Base-by-base conservation (phyloP, 768 basidiomycete species). In the Chalciporus piperatus region DNA sequence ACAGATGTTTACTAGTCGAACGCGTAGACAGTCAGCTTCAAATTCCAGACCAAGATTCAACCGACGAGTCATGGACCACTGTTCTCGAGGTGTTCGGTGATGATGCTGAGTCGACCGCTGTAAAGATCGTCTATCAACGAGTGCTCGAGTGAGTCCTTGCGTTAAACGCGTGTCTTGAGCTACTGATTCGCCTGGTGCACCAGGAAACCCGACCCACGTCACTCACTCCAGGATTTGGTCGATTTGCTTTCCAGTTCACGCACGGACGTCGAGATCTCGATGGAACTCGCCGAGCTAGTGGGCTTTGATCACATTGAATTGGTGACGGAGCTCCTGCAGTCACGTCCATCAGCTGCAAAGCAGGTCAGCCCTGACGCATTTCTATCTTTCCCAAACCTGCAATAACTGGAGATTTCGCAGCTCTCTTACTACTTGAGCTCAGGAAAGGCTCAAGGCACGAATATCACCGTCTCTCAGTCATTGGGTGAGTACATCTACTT, bases 271-370 rank as follows among this genome's bases (percentile, higher is more conserved):
- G 82, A 80, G 19, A 87, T 97, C 27, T 88, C 91, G 23, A 80
- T 72, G 23, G 87, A 91, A 58, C 66, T 98, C 10, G 81, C 79
- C 8, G 94, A 97, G 53, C 72, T 90, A 10, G 66, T 95, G 42
- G 96, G 94, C 3, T 91, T 85, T 64, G 89, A 96, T 45, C 80
- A 87, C 16, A 82, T 98, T 43, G 90, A 91, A 23, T 72, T 93
- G 30, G 82, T 87, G 8, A 80, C 79, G 70, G 80, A 88, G 38
- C 77, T 97, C 23, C 67, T 97, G 2, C 63, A 73, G 16, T 75
- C 82, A 27, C 82, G 94, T 19, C 54, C 58, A 7, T 62, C 67
- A 1, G 62, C 86, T 28, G 73, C 69, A 25, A 57, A 73, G 57
- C 73, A 84, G 66, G 88, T 87, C 56, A 58, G 73, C 35, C 8